Conservation (phyloP, 2,329 filamentous ascomycete species). For the Drechmeria coniospora region DNA sequence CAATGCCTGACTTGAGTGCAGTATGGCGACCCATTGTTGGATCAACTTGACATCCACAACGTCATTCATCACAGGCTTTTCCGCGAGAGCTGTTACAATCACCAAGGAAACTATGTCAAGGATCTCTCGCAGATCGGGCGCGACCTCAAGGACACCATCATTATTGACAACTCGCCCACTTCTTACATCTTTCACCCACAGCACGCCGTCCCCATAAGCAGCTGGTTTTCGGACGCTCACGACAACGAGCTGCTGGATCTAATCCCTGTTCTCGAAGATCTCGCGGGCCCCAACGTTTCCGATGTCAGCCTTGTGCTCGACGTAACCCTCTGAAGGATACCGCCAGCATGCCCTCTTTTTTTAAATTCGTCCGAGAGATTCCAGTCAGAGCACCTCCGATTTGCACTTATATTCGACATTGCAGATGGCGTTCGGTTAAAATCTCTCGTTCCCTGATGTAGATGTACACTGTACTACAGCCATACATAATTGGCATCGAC, state of each 20-base stretch:
- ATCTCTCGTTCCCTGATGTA: conserved; percentile 32
- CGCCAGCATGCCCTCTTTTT: conserved; percentile 12
- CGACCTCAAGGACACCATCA: conserved; percentile 93
- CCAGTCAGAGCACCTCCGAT: conserved; percentile 17
- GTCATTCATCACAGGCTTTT: conserved; percentile 94
- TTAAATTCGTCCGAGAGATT: conserved; percentile 9
- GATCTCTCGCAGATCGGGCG: conserved; percentile 93
- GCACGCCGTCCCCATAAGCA: conserved; percentile 97
- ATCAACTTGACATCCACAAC: conserved; percentile 93
- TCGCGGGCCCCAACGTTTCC: conserved; percentile 74
- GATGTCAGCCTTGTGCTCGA: conserved; percentile 97
- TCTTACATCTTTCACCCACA: conserved; percentile 99
- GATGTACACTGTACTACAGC: conserved; percentile 38
- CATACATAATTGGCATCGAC: conserved; percentile 25
- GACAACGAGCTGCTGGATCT: conserved; percentile 96
- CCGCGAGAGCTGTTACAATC: conserved; percentile 97
- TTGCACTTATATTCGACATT: conserved; percentile 29
- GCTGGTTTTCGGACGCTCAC: conserved; percentile 98
- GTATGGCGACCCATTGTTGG: conserved; percentile 92
- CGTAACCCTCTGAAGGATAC: conserved; percentile 51
- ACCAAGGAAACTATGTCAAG: conserved; percentile 99
- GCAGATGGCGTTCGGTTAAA: conserved; percentile 39
- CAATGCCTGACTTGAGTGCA: conserved; percentile 18
- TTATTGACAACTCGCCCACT: conserved; percentile 98
- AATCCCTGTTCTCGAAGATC: conserved; percentile 94